Conservation (phyloP, 2,329 filamentous ascomycete genomes). For the Arthrocladium fulminans region DNA sequence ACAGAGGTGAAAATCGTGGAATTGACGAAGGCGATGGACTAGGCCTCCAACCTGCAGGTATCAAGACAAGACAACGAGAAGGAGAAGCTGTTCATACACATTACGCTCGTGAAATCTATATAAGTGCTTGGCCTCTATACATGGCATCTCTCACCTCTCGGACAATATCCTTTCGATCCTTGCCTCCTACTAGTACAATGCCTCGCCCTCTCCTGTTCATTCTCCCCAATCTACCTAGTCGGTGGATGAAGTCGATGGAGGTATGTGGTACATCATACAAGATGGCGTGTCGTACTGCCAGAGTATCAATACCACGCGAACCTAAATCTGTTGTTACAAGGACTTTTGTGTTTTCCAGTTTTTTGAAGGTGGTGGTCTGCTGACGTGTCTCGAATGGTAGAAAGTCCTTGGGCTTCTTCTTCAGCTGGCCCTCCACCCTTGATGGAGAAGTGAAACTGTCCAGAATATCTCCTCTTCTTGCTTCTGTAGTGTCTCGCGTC, state of each 20-base stretch:
- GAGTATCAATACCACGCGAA: conserved; percentile 85
- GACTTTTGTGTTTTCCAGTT: conserved; percentile 70
- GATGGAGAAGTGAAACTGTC: conserved; percentile 56
- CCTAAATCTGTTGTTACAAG: conserved; percentile 90
- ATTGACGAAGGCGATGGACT: no score
- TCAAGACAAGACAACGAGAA: neutral
- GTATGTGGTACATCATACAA: conserved; percentile 97
- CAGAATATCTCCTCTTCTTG: conserved; percentile 68
- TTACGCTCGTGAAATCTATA: conserved; percentile 38
- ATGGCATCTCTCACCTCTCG: conserved; percentile 84
- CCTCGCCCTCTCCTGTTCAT: conserved; percentile 87
- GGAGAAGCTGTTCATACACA: neutral
- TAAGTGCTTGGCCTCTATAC: conserved; percentile 70
- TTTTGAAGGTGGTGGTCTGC: conserved; percentile 23
- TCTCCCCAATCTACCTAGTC: conserved; percentile 79
- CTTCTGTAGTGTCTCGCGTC: conserved; percentile 72
- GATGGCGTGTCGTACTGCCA: conserved; percentile 83
- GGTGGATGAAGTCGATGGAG: conserved; percentile 96
- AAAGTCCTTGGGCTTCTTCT: conserved; percentile 26
- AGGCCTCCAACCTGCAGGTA: no score
- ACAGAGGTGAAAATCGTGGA: no score
- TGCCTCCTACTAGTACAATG: conserved; percentile 80
- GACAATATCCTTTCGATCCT: conserved; percentile 83
- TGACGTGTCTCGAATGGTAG: conserved; percentile 33
- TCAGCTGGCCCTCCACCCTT: conserved; percentile 16